A percentile compares a stretch with the other conserved stretches of the same genome.
Evolutionary conservation across 164 flowering plant genomes (phyloP).

Genomic region (Hamamelis virginiana): DNA sequence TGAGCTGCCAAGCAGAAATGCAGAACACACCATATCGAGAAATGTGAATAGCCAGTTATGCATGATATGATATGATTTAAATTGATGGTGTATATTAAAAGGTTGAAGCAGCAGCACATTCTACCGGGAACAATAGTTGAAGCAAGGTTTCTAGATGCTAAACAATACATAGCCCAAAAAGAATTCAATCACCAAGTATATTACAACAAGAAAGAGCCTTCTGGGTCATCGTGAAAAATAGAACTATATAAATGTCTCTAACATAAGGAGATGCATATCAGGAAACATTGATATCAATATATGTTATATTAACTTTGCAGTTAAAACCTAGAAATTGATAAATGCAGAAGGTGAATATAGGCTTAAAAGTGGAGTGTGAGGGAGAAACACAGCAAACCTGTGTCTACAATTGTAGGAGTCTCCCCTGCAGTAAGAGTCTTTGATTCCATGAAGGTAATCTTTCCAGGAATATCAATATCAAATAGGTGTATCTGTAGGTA

Average conservation of each 20-base stretch:
- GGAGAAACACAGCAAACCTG: constrained; percentile 49
- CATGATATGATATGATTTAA: neutral
- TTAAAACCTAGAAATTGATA: neutral
- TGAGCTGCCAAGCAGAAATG: neutral
- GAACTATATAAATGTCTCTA: neutral
- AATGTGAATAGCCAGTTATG: neutral
- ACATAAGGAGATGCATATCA: neutral
- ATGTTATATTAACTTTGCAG: neutral
- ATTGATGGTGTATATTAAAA: neutral
- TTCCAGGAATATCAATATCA: constrained; percentile 95
- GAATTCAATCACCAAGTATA: neutral
- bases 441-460: constrained; percentile 89
- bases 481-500: constrained; percentile 83
- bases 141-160: neutral
- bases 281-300: neutral
- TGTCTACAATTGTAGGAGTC: constrained; percentile 86
- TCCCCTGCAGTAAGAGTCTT: constrained; percentile 92
- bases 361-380: neutral
- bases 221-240: too few relatives aligned
- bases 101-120: neutral
- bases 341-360: neutral
- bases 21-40: neutral
- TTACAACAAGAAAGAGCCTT: too few relatives aligned
- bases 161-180: neutral
- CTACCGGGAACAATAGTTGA: neutral